phyloP scores from a whole-genome alignment of 2,329 filamentous ascomycete genomes.

The Nothophoma quercina region DNA sequence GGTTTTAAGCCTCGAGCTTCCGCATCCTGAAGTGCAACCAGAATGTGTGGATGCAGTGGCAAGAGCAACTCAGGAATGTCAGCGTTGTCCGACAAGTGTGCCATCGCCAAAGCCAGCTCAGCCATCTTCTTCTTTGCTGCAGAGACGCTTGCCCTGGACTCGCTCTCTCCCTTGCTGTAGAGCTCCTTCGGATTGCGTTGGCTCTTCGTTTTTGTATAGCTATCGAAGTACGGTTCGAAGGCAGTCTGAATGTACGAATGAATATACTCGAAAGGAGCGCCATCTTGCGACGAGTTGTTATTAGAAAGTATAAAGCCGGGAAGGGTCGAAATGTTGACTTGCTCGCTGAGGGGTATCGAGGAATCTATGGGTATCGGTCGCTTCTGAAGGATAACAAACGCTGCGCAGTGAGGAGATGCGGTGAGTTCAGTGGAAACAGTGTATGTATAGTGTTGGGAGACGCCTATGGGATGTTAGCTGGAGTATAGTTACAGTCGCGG shows the following conservation, averaged over 20 bases:
- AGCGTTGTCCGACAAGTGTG: slow-evolving; percentile 95
- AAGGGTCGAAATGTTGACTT: slow-evolving; percentile 92
- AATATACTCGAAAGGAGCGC: slow-evolving; percentile 89
- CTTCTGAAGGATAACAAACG: slow-evolving; percentile 90
- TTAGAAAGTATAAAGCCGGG: slow-evolving; percentile 79
- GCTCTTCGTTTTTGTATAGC: slow-evolving; percentile 87
- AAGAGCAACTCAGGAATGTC: slow-evolving; percentile 94
- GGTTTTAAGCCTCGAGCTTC: slow-evolving; percentile 71
- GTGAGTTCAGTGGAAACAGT: slow-evolving; percentile 83
- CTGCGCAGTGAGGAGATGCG: slow-evolving; percentile 78
- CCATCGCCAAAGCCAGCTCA: slow-evolving; percentile 87
- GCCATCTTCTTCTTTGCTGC: slow-evolving; percentile 98
- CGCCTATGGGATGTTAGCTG: slow-evolving; percentile 53
- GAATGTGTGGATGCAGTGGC: slow-evolving; percentile 86
- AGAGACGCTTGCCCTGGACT: slow-evolving; percentile 92
- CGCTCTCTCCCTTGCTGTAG: slow-evolving; percentile 80
- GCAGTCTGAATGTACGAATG: slow-evolving; percentile 92
- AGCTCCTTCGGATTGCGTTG: slow-evolving; percentile 47
- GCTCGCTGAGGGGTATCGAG: slow-evolving; percentile 79
- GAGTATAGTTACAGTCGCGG: slow-evolving; percentile 13
- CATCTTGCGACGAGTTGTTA: slow-evolving; percentile 73
- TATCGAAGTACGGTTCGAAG: slow-evolving; percentile 95
- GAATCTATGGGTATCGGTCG: slow-evolving; percentile 87
- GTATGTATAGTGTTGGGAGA: slow-evolving; percentile 69
- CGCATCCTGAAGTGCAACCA: slow-evolving; percentile 82